Percentiles rank a stretch among this genome's conserved stretches.
These are phyloP conservation scores for Phycomyces blakesleeanus DNA, from an alignment of 192 early-diverging fungal genomes.

Conservation along the genomic window DNA sequence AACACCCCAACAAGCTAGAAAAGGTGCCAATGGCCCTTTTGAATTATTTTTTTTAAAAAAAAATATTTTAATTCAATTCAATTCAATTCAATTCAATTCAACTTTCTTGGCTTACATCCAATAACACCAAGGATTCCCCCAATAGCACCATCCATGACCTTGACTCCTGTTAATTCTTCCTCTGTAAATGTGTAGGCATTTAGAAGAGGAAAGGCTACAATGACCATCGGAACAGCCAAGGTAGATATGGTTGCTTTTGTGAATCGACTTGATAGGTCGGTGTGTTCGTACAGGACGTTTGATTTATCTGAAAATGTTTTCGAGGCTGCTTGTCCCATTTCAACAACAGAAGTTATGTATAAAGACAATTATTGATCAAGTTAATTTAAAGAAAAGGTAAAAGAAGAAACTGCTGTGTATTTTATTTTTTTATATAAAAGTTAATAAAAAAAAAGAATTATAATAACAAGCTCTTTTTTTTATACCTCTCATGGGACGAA, in stretches of 20 bases:
- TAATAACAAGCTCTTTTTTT: too few relatives aligned
- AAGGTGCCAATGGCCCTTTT: slow-evolving; percentile 28
- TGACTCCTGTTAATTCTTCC: slow-evolving; percentile 31
- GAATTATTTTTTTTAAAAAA: neutral
- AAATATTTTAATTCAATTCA: too few relatives aligned
- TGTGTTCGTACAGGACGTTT: slow-evolving; percentile 21
- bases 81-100: too few relatives aligned
- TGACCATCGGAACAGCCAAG: slow-evolving; percentile 30
- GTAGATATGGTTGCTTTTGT: slow-evolving; percentile 30
- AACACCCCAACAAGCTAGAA: slow-evolving; percentile 30
- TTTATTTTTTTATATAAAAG: too few relatives aligned
- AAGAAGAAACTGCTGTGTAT: too few relatives aligned
- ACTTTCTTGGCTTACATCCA: slow-evolving; percentile 38
- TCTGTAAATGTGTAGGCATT: slow-evolving; percentile 32
- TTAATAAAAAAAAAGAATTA: too few relatives aligned
- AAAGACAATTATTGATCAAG: too few relatives aligned
- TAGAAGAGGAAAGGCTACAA: slow-evolving; percentile 34
- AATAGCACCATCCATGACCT: slow-evolving; percentile 30
- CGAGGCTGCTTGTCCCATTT: slow-evolving; percentile 34
- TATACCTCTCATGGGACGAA: too few relatives aligned
- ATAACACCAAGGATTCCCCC: slow-evolving; percentile 35
- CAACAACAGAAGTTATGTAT: too few relatives aligned
- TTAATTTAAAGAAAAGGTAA: too few relatives aligned
- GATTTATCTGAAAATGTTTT: slow-evolving; percentile 21
- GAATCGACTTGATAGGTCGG: slow-evolving; percentile 26